phyloP scores from a whole-genome alignment of 2,329 filamentous ascomycete species.

The Clonostachys rosea region DNA sequence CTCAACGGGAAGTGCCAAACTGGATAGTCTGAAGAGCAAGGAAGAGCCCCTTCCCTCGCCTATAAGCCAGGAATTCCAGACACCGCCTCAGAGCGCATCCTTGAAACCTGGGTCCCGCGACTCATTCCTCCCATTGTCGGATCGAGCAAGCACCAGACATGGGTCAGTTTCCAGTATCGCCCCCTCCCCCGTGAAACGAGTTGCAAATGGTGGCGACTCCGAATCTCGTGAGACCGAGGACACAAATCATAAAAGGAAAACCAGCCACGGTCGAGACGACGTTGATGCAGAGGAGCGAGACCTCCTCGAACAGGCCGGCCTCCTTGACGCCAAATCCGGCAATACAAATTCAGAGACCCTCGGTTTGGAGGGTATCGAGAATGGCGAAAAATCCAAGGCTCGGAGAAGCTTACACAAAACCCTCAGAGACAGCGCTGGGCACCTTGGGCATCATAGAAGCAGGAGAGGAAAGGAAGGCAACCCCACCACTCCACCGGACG shows the following conservation, averaged over 20 bases:
- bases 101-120: background rate
- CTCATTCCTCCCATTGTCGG: too few species aligned
- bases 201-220: background rate
- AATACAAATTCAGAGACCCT: conserved; percentile 22
- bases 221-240: background rate
- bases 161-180: background rate
- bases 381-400: conserved; percentile 59
- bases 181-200: background rate
- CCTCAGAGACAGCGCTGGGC: conserved; percentile 72
- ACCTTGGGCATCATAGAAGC: conserved; percentile 63
- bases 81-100: conserved; percentile 19
- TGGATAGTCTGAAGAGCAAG: too few species aligned
- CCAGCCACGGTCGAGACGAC: conserved; percentile 27
- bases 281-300: conserved; percentile 65
- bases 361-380: conserved; percentile 22
- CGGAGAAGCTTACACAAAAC: conserved; percentile 87
- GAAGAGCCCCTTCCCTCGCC: conserved; percentile 15
- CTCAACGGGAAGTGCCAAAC: background rate
- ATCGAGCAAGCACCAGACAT: background rate
- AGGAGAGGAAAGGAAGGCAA: conserved; percentile 66
- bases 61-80: conserved; percentile 18
- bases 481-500: conserved; percentile 19
- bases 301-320: conserved; percentile 62
- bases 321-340: conserved; percentile 41
- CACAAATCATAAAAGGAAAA: background rate